Evolutionary conservation across 192 early-diverging fungal genomes (phyloP).

Genomic region (Rhizoclosmatium sp.): DNA sequence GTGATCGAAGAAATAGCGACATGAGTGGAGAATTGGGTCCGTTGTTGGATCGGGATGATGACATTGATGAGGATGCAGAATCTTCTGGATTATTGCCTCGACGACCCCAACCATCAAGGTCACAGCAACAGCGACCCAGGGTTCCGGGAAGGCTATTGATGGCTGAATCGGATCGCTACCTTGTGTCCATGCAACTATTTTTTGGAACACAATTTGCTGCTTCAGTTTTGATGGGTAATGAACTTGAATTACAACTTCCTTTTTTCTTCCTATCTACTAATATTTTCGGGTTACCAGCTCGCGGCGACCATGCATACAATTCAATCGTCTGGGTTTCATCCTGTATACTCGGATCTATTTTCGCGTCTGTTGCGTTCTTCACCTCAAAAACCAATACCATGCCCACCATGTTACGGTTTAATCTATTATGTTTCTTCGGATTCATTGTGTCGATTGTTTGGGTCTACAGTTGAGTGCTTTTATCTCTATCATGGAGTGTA

Average conservation of each 20-base stretch:
- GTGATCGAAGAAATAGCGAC: constrained; percentile 42
- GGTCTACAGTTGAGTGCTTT: constrained; percentile 68
- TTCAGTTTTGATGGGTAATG: constrained; percentile 37
- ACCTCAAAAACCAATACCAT: constrained; percentile 18
- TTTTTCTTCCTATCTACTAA: constrained; percentile 19
- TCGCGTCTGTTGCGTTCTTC: constrained; percentile 23
- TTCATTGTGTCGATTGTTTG: constrained; percentile 82
- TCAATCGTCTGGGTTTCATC: constrained; percentile 42
- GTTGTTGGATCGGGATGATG: constrained; percentile 40
- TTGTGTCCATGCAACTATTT: constrained; percentile 67
- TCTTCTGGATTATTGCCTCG: not conserved
- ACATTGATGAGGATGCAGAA: constrained; percentile 21
- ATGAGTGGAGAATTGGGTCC: constrained; percentile 15
- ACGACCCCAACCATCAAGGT: constrained; percentile 35
- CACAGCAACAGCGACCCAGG: not conserved
- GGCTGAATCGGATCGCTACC: constrained; percentile 58
- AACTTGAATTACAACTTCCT: constrained; percentile 1
- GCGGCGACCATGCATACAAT: constrained; percentile 31
- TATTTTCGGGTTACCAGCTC: not conserved
- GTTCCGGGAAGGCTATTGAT: constrained; percentile 24
- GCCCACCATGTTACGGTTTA: constrained; percentile 35
- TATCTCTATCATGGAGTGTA: not conserved
- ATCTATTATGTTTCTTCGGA: constrained; percentile 60
- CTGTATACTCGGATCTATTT: constrained; percentile 24
- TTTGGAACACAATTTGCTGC: constrained; percentile 63